Percentiles rank a stretch among this genome's conserved stretches.
These are phyloP conservation scores for Cyberlindnera misumaiensis DNA, from an alignment of 805 yeast genomes.

Conservation along the genomic window DNA sequence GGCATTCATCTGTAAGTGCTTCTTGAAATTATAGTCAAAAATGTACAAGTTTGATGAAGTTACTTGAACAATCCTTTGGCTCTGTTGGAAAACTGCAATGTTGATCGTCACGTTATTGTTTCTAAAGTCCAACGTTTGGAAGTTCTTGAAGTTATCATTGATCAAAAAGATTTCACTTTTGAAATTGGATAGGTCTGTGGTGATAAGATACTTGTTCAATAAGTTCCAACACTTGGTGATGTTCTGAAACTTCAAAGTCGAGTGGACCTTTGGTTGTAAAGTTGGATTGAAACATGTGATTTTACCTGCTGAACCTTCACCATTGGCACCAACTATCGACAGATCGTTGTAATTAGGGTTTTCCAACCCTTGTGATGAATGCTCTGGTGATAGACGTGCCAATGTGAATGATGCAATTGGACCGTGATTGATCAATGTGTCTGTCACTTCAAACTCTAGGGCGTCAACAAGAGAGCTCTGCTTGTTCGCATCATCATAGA, in stretches of 20 bases:
- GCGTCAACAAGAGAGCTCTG: slow-evolving; percentile 20
- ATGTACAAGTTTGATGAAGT: slow-evolving; percentile 58
- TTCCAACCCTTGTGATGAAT: slow-evolving; percentile 49
- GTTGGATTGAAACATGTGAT: slow-evolving; percentile 61
- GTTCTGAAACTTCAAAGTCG: slow-evolving; percentile 65
- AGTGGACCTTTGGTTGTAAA: slow-evolving; percentile 58
- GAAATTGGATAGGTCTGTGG: slow-evolving; percentile 58
- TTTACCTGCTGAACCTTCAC: slow-evolving; percentile 48
- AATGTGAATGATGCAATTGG: slow-evolving; percentile 65
- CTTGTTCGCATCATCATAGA: slow-evolving; percentile 25
- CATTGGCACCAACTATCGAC: slow-evolving; percentile 65
- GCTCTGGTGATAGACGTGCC: slow-evolving; percentile 52
- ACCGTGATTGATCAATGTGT: slow-evolving; percentile 57
- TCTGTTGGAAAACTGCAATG: slow-evolving; percentile 50
- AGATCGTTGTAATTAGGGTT: slow-evolving; percentile 64
- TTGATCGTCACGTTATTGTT: slow-evolving; percentile 58
- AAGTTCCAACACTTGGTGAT: slow-evolving; percentile 75
- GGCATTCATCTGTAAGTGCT: slow-evolving; percentile 41
- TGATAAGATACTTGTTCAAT: slow-evolving; percentile 53
- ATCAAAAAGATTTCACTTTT: slow-evolving; percentile 67
- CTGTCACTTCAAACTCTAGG: slow-evolving; percentile 40
- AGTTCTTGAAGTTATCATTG: slow-evolving; percentile 51
- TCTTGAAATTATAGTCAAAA: slow-evolving; percentile 56
- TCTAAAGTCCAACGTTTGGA: slow-evolving; percentile 56
- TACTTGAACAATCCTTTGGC: slow-evolving; percentile 64